Base-by-base conservation (phyloP, 306 rosid genomes). In the Purshia tridentata region DNA sequence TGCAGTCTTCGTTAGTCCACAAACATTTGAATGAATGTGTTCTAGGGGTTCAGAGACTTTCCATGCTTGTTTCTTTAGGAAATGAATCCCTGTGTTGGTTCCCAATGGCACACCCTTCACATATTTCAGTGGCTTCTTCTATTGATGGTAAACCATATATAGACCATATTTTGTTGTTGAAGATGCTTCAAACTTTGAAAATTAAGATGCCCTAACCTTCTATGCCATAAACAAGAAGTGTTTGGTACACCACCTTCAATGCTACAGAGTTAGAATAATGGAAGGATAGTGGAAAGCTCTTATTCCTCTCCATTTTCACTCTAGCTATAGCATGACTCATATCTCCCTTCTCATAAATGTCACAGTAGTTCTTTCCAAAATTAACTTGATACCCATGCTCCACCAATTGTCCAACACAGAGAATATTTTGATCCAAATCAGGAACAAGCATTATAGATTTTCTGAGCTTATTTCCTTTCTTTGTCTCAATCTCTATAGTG, bases 61-160 rank as follows among this genome's bases (percentile, higher is more conserved):
- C 41, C 11, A 12, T 13, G 73, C 45, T 20, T 23, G 22, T 2
- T 2, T 16, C 39, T 35, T 6, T 52, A 1, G 65, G 63, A 35
- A 70, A 70, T 14, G 37, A 9, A 20, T 70, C 10, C 14, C 16
- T 1, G 8, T 70, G 74, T 53, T 70, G 51, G 15, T 70, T 70
- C 6, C 58, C 57, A 6, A 44, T 8, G 48, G 13, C 0, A 67
- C 44, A 67, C n/a, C 45, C 45, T 67, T 67, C 59, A 67, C 46
- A 67, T 0, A 48, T 16, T 9, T n/a, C n/a, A 8, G 19, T 16
- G 0, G 2, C 10, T 2, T 4, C 39, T 20, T 67, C 12, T 4
- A 49, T 22, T 5, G 1, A 6, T n/a, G 44, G 58, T 4, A 47
- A 10, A 3, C 22, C 58, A 67, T 2, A 12, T 45, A 67, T 2